Evolutionary conservation across 441 rosid species (phyloP).

Genomic region (Aquilaria agallochum): DNA sequence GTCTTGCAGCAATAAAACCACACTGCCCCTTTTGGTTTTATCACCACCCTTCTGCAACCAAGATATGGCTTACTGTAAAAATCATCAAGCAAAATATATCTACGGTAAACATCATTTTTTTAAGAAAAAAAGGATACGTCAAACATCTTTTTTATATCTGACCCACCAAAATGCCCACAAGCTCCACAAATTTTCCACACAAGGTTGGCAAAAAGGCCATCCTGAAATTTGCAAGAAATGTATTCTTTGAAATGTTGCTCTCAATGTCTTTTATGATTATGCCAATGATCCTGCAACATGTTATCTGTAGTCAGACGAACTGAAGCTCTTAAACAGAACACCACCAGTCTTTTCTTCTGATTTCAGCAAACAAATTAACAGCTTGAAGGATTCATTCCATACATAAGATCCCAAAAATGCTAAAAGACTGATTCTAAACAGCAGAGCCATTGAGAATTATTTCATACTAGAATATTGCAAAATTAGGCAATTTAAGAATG

Average conservation of each 20-base stretch:
- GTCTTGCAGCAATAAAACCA: slow-evolving; percentile 88
- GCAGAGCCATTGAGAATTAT: too few species aligned
- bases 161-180: slow-evolving; percentile 87
- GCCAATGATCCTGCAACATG: slow-evolving; percentile 70
- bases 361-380: too few species aligned
- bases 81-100: too few species aligned
- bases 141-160: neutral
- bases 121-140: neutral
- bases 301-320: slow-evolving; percentile 17
- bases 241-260: slow-evolving; percentile 79
- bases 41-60: slow-evolving; percentile 88
- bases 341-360: neutral
- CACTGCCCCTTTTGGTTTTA: slow-evolving; percentile 65
- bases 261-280: slow-evolving; percentile 89
- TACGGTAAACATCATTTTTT: slow-evolving; percentile 6
- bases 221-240: slow-evolving; percentile 84
- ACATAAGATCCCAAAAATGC: too few species aligned
- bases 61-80: slow-evolving; percentile 2
- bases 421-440: too few species aligned
- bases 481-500: too few species aligned
- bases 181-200: slow-evolving; percentile 83
- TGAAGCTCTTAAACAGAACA: neutral
- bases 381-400: too few species aligned
- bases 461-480: too few species aligned
- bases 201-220: slow-evolving; percentile 80